A percentile compares a stretch with the other conserved stretches of the same genome.
phyloP scores from a whole-genome alignment of 2,329 filamentous ascomycete species.

The Dactylellina drechsleri region DNA sequence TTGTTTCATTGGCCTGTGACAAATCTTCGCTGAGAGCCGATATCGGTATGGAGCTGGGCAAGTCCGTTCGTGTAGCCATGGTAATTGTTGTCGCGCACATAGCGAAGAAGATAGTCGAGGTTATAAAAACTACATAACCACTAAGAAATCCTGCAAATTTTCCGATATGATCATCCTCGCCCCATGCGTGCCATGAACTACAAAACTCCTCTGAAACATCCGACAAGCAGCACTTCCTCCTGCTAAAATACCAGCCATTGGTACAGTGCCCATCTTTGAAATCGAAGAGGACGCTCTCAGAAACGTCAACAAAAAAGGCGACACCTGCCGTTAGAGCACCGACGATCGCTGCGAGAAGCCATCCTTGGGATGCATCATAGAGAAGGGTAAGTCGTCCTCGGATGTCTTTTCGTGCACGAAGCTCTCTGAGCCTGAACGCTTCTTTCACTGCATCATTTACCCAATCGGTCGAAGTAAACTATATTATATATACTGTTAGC shows the following conservation, averaged over 20 bases:
- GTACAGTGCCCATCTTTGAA: conserved; percentile 88
- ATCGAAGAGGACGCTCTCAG: conserved; percentile 86
- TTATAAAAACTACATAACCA: conserved; percentile 81
- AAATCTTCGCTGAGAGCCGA: conserved; percentile 93
- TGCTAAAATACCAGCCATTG: conserved; percentile 76
- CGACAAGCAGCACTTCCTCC: conserved; percentile 72
- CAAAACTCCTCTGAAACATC: conserved; percentile 60
- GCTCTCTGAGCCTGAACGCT: conserved; percentile 83
- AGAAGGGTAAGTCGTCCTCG: conserved; percentile 79
- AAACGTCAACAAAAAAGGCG: conserved; percentile 88
- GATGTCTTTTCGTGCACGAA: conserved; percentile 83
- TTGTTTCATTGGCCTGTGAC: conserved; percentile 63
- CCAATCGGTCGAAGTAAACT: conserved; percentile 71
- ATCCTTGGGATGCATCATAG: conserved; percentile 90
- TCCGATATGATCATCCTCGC: conserved; percentile 60
- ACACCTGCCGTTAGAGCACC: conserved; percentile 84
- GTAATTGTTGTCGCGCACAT: conserved; percentile 80
- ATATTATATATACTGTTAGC: conserved; percentile 26
- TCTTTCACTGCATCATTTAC: conserved; percentile 97
- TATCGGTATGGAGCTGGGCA: conserved; percentile 86
- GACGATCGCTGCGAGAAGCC: conserved; percentile 90
- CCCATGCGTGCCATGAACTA: conserved; percentile 51
- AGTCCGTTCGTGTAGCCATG: conserved; percentile 89
- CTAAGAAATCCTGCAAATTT: conserved; percentile 65
- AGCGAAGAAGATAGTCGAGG: conserved; percentile 76